Evolutionary conservation across 2,329 filamentous ascomycete genomes (phyloP).

Genomic region (Fusarium pseudonygamai): DNA sequence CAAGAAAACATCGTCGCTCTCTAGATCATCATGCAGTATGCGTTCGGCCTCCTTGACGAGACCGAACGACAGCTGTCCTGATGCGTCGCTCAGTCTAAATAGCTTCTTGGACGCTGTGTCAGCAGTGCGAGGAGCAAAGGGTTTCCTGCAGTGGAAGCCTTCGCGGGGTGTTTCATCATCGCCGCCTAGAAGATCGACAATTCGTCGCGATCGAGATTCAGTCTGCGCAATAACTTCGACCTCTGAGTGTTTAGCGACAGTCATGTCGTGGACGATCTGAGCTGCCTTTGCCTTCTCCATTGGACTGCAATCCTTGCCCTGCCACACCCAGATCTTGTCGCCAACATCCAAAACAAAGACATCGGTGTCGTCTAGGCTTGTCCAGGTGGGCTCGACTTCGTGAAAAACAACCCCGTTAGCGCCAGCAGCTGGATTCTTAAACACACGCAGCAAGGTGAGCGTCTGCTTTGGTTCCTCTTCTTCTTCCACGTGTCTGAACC

Average conservation of each 20-base stretch:
- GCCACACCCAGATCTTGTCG: conserved; percentile 76
- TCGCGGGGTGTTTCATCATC: conserved; percentile 51
- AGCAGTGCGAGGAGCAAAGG: conserved; percentile 44
- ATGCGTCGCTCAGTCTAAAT: conserved; percentile 71
- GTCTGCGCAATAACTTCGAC: conserved; percentile 72
- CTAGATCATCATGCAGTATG: conserved; percentile 60
- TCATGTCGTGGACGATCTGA: conserved; percentile 73
- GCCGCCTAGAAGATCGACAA: conserved; percentile 67
- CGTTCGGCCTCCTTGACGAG: conserved; percentile 64
- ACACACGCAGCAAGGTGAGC: conserved; percentile 67
- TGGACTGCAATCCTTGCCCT: conserved; percentile 70
- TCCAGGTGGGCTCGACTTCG: conserved; percentile 70
- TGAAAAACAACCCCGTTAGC: conserved; percentile 65
- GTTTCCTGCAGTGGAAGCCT: conserved; percentile 54
- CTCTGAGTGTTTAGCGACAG: conserved; percentile 69
- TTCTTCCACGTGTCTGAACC: conserved; percentile 70
- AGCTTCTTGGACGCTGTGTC: conserved; percentile 53
- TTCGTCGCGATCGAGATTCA: conserved; percentile 63
- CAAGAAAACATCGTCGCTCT: conserved; percentile 70
- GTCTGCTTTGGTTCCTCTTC: conserved; percentile 53
- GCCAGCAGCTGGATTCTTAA: conserved; percentile 64
- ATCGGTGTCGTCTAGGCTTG: conserved; percentile 71
- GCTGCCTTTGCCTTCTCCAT: conserved; percentile 77
- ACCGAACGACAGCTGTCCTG: conserved; percentile 65
- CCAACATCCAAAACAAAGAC: conserved; percentile 72